A percentile compares a stretch with the other conserved stretches of the same genome.
These are phyloP conservation scores for Passiflora organensis DNA, from an alignment of 345 rosid species.

Conservation along the genomic window DNA sequence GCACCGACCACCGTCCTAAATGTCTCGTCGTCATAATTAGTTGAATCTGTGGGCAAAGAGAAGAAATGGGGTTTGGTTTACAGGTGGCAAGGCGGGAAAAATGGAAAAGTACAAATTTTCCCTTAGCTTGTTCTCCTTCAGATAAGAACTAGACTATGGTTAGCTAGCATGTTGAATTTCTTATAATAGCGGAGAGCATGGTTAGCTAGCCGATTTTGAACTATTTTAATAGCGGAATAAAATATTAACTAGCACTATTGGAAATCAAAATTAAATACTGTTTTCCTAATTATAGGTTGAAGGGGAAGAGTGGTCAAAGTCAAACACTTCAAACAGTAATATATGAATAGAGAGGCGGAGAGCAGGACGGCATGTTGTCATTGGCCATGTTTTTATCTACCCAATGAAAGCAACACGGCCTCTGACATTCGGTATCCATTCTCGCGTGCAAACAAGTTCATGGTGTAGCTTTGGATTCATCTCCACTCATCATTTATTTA, in stretches of 20 bases:
- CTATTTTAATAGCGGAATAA: too few relatives aligned
- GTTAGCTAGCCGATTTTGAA: neutral
- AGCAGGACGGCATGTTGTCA: constrained; percentile 24
- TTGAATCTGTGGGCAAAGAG: too few relatives aligned
- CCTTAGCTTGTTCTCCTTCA: too few relatives aligned
- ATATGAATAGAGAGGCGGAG: neutral
- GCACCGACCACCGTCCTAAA: constrained; percentile 12
- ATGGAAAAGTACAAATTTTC: too few relatives aligned
- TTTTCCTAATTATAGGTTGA: neutral
- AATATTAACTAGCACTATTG: neutral
- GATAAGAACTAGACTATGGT: too few relatives aligned
- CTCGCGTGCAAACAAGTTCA: too few relatives aligned
- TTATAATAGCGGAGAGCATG: neutral
- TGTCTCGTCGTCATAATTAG: too few relatives aligned
- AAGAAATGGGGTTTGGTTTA: too few relatives aligned
- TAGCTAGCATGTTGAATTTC: neutral
- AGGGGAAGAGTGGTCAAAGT: constrained; percentile 24
- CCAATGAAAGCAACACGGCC: constrained; percentile 11
- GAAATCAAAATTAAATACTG: too few relatives aligned
- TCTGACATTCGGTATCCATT: constrained; percentile 4
- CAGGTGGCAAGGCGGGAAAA: too few relatives aligned
- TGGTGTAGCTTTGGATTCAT: too few relatives aligned
- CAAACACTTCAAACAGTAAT: neutral
- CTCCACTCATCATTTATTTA: too few relatives aligned
- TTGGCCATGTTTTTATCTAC: constrained; percentile 20